Evolutionary conservation across 306 rosid genomes (phyloP), one percentile per base, ranked within the genome.

Genomic region (Rosa chinensis): DNA sequence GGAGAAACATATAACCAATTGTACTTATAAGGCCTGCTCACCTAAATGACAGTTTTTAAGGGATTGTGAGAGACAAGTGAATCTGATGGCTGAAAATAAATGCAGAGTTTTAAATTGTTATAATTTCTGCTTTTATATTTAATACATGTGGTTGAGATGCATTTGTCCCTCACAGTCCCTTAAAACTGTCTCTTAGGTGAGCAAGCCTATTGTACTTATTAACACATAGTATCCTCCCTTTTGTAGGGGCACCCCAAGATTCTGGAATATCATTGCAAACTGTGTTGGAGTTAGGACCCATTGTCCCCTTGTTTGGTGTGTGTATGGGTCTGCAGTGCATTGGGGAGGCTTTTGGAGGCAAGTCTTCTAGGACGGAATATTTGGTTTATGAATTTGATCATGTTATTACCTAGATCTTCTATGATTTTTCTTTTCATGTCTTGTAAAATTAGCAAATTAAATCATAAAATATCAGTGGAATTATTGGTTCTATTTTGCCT

Each of bases 271-370:
- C 97, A 8, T 79, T 93, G 91, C 91, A 93, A 87, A 93, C 95
- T 0, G 97, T 93, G 35, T 74, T 93, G 86, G 93, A 89, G 81
- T 91, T 93, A 70, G 98, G 98, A 68, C 95, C 98, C 47, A 80
- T 37, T 50, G 84, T 91, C 68, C 98, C 97, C 28, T 80, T 93
- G 68, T 90, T 93, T 85, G 98, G 98, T 72, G 98, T 93, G 18
- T 93, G 98, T 78, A 93, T 95, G 99, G 99, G 99, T 74, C 77
- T 95, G 89, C 99, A 95, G 83, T 95, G 99, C 88, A 95, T 95
- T 74, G 99, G 99, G 77, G 99, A 95, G 84, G 98, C 98, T 76
- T 95, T 91, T 81, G 98, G 99, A 73, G 99, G 99, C 86, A 79
- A 81, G 83, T 77, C 59, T 72, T 85, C 39, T 18, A 28, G 6